Base-by-base conservation (phyloP, 805 yeast genomes). In the Candida patagonica region DNA sequence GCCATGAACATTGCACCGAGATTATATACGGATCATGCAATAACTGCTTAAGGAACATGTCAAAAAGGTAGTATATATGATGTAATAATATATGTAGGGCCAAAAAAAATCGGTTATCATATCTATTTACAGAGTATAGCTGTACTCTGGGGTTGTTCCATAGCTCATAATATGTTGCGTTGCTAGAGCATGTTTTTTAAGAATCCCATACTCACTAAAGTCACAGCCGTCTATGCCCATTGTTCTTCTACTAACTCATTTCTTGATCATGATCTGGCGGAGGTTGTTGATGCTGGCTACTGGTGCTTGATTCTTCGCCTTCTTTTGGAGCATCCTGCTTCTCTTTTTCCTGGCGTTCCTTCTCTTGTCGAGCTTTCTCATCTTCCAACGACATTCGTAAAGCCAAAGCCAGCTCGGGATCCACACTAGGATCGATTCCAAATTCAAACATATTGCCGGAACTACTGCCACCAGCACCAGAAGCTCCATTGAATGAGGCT, bases 1-100 rank as follows among this genome's bases (percentile, higher is more conserved):
- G 95, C 98, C 30, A 92, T 92, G 99, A 92, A 92, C 64, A 92
- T 92, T 56, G 82, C 96, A 16, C 98, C 97, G 41, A 79, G 98
- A 66, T 65, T 89, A 68, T 89, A 89, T 64, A 86, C 97, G n/a
- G 96, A 89, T 52, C 77, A 88, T 52, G 76, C 87, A 8, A 20
- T 29, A 4, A 29, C 31, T n/a, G 31, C 31, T 8, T 24, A 24
- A 12, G n/a, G n/a, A n/a, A n/a, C n/a, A n/a, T n/a, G n/a, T n/a
- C n/a, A n/a, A n/a, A n/a, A n/a, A n/a, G n/a, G n/a, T n/a, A n/a
- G n/a, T n/a, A n/a, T n/a, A n/a, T n/a, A n/a, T n/a, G n/a, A n/a
- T n/a, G n/a, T n/a, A n/a, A n/a, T n/a, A n/a, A n/a, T n/a, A n/a
- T n/a, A n/a, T n/a, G n/a, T n/a, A n/a, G n/a, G n/a, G n/a, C n/a